phyloP scores from a whole-genome alignment of 495 filamentous ascomycete species.

The Penicillium alfredii region DNA sequence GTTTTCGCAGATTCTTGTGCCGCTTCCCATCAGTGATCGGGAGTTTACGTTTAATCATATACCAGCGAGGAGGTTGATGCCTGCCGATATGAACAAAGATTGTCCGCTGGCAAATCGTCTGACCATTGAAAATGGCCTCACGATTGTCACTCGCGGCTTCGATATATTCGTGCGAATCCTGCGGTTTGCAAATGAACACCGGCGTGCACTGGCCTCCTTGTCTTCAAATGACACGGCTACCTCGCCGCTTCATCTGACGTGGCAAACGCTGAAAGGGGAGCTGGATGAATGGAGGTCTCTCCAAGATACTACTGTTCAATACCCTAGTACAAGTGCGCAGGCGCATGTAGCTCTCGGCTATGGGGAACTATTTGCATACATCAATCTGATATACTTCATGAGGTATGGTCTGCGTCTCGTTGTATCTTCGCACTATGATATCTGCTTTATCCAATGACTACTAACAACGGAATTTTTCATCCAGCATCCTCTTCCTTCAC shows the following conservation, averaged over 20 bases:
- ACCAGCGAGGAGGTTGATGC: slow-evolving; percentile 28
- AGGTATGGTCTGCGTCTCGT: too few species aligned
- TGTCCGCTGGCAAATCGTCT: slow-evolving; percentile 17
- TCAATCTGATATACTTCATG: slow-evolving; percentile 43
- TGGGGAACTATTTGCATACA: slow-evolving; percentile 41
- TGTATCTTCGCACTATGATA: too few species aligned
- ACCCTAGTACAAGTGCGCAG: slow-evolving; percentile 34
- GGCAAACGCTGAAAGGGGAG: slow-evolving; percentile 31
- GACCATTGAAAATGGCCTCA: slow-evolving; percentile 35
- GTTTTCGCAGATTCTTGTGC: slow-evolving; percentile 39
- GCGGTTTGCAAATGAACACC: slow-evolving; percentile 41
- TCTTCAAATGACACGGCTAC: slow-evolving; percentile 7
- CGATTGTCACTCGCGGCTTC: slow-evolving; percentile 38
- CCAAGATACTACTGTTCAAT: slow-evolving; percentile 36
- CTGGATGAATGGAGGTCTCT: slow-evolving; percentile 39
- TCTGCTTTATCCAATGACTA: too few species aligned
- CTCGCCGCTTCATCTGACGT: slow-evolving; percentile 21
- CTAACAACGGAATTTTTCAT: too few species aligned
- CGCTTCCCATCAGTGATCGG: slow-evolving; percentile 37
- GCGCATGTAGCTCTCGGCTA: slow-evolving; percentile 40
- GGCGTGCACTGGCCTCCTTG: slow-evolving; percentile 24
- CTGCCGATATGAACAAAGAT: slow-evolving; percentile 28
- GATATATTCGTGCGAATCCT: slow-evolving; percentile 42
- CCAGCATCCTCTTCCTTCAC: slow-evolving; percentile 37
- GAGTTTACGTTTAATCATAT: slow-evolving; percentile 36